These are phyloP conservation scores for Viola pubescens DNA, from an alignment of 441 rosid genomes.

Conservation along the genomic window DNA sequence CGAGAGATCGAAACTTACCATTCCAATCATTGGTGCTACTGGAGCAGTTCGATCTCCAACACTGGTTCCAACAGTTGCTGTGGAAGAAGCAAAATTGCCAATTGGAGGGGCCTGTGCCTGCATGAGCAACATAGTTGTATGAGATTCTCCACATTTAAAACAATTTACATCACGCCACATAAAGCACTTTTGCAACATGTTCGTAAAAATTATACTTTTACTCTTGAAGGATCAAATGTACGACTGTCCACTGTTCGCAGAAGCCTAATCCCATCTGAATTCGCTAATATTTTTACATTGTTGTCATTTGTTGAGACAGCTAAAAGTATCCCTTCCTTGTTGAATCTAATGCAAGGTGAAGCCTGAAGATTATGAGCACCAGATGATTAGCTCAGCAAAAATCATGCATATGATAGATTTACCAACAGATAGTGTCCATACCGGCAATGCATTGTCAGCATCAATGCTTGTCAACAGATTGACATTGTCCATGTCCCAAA, in stretches of 20 bases:
- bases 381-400: conserved; percentile 11
- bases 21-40: conserved; percentile 48
- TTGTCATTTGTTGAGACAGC: conserved; percentile 79
- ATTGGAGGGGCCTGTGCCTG: conserved; percentile 43
- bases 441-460: conserved; percentile 70
- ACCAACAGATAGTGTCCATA: conserved; percentile 18
- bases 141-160: not conserved
- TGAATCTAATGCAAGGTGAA: conserved; percentile 69
- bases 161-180: not conserved
- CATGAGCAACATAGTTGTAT: conserved; percentile 7
- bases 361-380: conserved; percentile 39
- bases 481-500: conserved; percentile 65
- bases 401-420: conserved; percentile 5
- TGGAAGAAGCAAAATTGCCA: conserved; percentile 41
- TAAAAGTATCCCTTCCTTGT: conserved; percentile 67
- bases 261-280: conserved; percentile 61
- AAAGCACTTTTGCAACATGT: not conserved
- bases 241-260: conserved; percentile 54
- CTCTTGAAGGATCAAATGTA: conserved; percentile 56
- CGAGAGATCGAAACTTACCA: conserved; percentile 31
- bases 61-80: conserved; percentile 43
- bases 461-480: conserved; percentile 44
- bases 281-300: conserved; percentile 65
- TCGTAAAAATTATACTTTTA: conserved; percentile 42
- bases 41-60: conserved; percentile 48